Base-by-base conservation (phyloP, 176 grass and related monocot genomes). In the Ananas comosus region DNA sequence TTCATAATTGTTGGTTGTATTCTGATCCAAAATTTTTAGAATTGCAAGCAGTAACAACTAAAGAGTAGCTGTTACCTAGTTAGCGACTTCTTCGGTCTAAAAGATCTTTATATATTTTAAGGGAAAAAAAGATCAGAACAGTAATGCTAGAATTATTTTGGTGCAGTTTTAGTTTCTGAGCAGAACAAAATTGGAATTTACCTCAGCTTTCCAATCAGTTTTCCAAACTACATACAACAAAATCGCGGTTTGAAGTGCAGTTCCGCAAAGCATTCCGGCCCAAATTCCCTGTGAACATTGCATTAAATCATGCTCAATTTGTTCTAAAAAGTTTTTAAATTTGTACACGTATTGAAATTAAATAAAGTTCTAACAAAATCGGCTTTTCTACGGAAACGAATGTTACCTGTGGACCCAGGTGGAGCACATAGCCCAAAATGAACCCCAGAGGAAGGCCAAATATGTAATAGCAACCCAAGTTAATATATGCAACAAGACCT, bases 401-500 rank as follows among this genome's bases (percentile, higher is more conserved):
- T 51, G 49, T 69, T 90, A 90, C 87, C 78, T 76, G n/a, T 9
- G 81, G 80, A 65, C 83, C 80, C 1, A 42, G 59, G 19, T 81
- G 72, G 70, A 91, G 47, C 9, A 49, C 1, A 72, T 75, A 91
- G 8, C 83, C 88, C 9, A 91, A 22, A 11, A 91, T 4, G 64
- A 76, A 86, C 0, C 88, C 88, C 1, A 86, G 48, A 42, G 83
- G 88, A 9, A 91, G 10, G 0, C 83, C 88, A 0, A 81, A 83
- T 23, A 69, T 10, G 51, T 86, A 86, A 64, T 91, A 86, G 77
- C 80, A 90, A 22, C 23, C 83, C 12, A 91, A 78, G 67, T 91
- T 86, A 79, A 86, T 91, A 64, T 91, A 91, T 11, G 88, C 83
- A 17, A 91, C 83, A 11, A 91, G 50, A 12, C 64, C 80, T 74